phyloP scores from a whole-genome alignment of 305 asterid genomes.

The Fraxinus velutina region DNA sequence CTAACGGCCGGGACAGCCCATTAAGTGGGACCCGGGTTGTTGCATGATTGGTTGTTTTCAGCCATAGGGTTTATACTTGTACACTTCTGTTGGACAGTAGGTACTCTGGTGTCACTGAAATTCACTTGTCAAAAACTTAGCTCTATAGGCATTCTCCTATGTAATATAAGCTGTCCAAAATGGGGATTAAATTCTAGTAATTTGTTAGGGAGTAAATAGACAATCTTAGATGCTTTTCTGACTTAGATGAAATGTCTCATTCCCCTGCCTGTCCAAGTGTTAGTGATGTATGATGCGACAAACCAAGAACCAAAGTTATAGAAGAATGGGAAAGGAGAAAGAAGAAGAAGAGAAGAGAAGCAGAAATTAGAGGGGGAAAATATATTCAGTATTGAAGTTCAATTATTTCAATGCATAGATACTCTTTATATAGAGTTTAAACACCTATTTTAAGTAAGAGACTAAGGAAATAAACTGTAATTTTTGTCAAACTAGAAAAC shows the following conservation, averaged over 20 bases:
- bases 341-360: not conserved
- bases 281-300: not conserved
- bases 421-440: not conserved
- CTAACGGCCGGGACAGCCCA: no score
- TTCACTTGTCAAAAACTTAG: not conserved
- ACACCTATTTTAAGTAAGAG: not conserved
- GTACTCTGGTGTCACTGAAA: not conserved
- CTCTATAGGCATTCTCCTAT: not conserved
- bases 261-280: not conserved
- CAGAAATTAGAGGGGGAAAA: not conserved
- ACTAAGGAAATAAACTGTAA: not conserved
- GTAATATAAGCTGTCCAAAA: not conserved
- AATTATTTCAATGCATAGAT: not conserved
- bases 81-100: not conserved
- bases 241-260: not conserved
- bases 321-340: not conserved
- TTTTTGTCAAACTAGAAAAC: not conserved
- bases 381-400: not conserved
- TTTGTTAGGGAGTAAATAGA: not conserved
- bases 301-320: not conserved
- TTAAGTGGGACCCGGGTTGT: no score
- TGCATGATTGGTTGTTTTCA: not conserved
- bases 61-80: not conserved
- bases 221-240: not conserved
- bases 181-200: not conserved